Evolutionary conservation across 352 stramenopile species (phyloP), one percentile per base, ranked within the genome.

Genomic region (Blastocystis sp.): DNA sequence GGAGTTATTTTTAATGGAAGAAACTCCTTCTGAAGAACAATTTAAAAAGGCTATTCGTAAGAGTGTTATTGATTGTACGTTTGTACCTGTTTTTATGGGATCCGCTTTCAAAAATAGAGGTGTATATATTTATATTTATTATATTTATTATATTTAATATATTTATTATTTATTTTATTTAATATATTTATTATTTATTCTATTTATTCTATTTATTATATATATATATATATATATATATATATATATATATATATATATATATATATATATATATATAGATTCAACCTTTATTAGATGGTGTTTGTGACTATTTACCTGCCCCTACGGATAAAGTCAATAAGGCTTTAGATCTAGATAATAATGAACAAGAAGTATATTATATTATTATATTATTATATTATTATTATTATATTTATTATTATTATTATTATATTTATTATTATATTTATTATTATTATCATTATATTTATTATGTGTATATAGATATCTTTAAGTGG

Each of bases 61-160:
- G 32, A 73, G 83, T 44, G 95, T 86, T 30, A 83, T 97, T 57
- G 77, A 76, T n/a, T 91, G 91, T 69, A 86, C 86, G 64, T 95
- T 98, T 69, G 88, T 96, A 48, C 90, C 91, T 6, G 90, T 97
- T 28, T 93, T 97, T 69, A 96, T 98, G 86, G 91, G 89, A 30
- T 94, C 83, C 52, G 89, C 90, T 4, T 89, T 86, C 66, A 89
- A 89, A 55, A 74, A 74, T 32, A 37, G 58, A 21, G 68, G 69
- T 27, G 67, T 73, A 34, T n/a, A n/a, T n/a, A n/a, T n/a, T n/a
- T n/a, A n/a, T n/a, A n/a, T n/a, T n/a, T n/a, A n/a, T 35, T 52
- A 9, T 33, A 32, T 52, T n/a, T n/a, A n/a, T n/a, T n/a, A n/a
- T n/a, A n/a, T n/a, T n/a, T n/a, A n/a, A n/a, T n/a, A n/a, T n/a